These are phyloP conservation scores for Cadophora malorum DNA, from an alignment of 2,329 filamentous ascomycete genomes.

Conservation along the genomic window DNA sequence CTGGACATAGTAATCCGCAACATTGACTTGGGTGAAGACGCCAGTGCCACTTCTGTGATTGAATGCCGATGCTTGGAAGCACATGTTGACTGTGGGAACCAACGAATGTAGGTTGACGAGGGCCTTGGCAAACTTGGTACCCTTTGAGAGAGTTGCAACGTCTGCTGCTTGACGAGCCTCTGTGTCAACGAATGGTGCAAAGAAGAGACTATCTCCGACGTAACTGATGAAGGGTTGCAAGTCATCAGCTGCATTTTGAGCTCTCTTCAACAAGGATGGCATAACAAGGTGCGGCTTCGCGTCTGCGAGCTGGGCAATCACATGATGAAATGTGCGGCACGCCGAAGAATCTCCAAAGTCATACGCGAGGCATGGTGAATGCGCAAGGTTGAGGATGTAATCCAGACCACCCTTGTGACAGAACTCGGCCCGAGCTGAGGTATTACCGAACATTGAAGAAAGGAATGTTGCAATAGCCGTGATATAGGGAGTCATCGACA, in stretches of 20 bases:
- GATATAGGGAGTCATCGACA: slow-evolving; percentile 61
- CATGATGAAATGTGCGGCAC: slow-evolving; percentile 72
- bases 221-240: slow-evolving; percentile 69
- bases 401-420: slow-evolving; percentile 83
- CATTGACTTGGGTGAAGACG: slow-evolving; percentile 77
- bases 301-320: slow-evolving; percentile 81
- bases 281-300: slow-evolving; percentile 80
- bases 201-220: slow-evolving; percentile 65
- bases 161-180: slow-evolving; percentile 47
- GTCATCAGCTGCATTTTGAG: slow-evolving; percentile 71
- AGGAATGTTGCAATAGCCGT: slow-evolving; percentile 80
- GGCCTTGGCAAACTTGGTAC: slow-evolving; percentile 80
- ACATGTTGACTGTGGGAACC: slow-evolving; percentile 74
- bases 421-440: slow-evolving; percentile 58
- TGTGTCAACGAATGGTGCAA: slow-evolving; percentile 67
- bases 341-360: slow-evolving; percentile 72
- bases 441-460: slow-evolving; percentile 45
- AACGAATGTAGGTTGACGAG: slow-evolving; percentile 79
- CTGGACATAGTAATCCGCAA: slow-evolving; percentile 82
- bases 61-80: slow-evolving; percentile 67
- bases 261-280: slow-evolving; percentile 78
- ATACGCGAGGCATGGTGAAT: slow-evolving; percentile 79
- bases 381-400: slow-evolving; percentile 81
- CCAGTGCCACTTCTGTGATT: slow-evolving; percentile 63
- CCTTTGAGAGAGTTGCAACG: slow-evolving; percentile 58